Base-by-base conservation (phyloP, 345 rosid genomes). In the Eucalyptus albens region DNA sequence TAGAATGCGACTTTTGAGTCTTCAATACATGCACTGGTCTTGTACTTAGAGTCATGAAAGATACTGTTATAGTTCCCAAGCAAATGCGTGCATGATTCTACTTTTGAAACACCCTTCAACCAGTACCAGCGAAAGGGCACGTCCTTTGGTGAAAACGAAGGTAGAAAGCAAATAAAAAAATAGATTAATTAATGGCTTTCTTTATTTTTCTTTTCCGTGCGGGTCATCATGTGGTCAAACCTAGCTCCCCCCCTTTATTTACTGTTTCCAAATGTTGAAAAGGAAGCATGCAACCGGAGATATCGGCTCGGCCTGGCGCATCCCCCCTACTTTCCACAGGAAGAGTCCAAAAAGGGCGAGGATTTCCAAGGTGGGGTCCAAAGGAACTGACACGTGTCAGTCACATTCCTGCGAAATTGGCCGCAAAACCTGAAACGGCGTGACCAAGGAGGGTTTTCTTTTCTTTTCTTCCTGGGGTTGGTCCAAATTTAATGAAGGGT, bases 401-500 rank as follows among this genome's bases (percentile, higher is more conserved):
- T 93, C 96, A 90, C 93, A 91, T 92, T 94, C 94, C 94, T 89
- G 90, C 91, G 93, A 89, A 91, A 90, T 90, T 92, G 94, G 96
- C 95, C 95, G 94, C 95, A 92, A 94, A 90, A 90, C 85, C 91
- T 93, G 94, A 93, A 95, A 90, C 94, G 95, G 92, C 96, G 90
- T 29, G 91, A 90, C 81, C 27, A 15, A 27, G 85, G 87, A 26
- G 50, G 44, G 69, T 88, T 92, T 91, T 37, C 90, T 89, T 90
- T 86, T 24, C 29, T 53, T 86, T 86, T 50, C 87, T 86, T 86
- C 17, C 87, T 10, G 24, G 83, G 83, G 47, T 11, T 37, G 47
- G 29, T 77, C 83, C 83, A 40, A 87, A 87, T 86, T 86, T 45
- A 50, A 86, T 50, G 83, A 77, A 11, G 14, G 82, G 69, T 62